phyloP scores from a whole-genome alignment of 805 yeast genomes.

The Hanseniaspora clermontiae region DNA sequence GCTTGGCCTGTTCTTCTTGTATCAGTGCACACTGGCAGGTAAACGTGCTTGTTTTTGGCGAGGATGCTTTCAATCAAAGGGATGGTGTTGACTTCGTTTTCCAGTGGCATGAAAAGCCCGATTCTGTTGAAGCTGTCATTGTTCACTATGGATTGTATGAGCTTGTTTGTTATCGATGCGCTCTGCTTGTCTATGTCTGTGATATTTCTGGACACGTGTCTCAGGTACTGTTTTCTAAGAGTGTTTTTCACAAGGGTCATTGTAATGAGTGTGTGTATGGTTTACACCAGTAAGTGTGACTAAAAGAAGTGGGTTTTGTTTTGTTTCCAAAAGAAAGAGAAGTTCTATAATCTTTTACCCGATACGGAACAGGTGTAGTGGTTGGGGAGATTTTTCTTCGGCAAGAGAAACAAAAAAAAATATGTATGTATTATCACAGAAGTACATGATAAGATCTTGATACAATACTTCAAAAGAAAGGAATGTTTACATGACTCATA shows the following conservation, averaged over 20 bases:
- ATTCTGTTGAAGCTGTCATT: slow-evolving; percentile 3
- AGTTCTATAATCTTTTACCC: too few relatives aligned
- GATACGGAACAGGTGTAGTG: too few relatives aligned
- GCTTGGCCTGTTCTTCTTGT: slow-evolving; percentile 24
- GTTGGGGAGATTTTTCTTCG: too few relatives aligned
- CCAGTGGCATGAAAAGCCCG: slow-evolving; percentile 5
- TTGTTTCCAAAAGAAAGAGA: too few relatives aligned
- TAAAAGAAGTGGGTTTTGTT: too few relatives aligned
- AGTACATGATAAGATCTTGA: too few relatives aligned
- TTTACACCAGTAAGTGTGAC: too few relatives aligned
- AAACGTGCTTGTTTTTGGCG: slow-evolving; percentile 28
- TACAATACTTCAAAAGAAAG: too few relatives aligned
- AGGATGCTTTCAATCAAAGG: background rate
- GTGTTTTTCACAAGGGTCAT: slow-evolving; percentile 3
- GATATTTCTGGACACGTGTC: background rate
- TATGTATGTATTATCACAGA: too few relatives aligned
- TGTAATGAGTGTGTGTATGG: background rate
- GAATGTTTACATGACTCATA: too few relatives aligned
- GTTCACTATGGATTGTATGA: background rate
- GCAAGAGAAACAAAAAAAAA: too few relatives aligned
- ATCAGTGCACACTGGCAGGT: slow-evolving; percentile 42
- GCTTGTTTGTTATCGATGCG: background rate
- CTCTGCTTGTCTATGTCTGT: background rate
- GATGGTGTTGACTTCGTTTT: slow-evolving; percentile 4
- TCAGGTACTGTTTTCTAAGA: background rate